Percentiles rank a stretch among this genome's conserved stretches.
Conservation (phyloP, 108 stramenopile genomes). For the Cyclotella atomus region DNA sequence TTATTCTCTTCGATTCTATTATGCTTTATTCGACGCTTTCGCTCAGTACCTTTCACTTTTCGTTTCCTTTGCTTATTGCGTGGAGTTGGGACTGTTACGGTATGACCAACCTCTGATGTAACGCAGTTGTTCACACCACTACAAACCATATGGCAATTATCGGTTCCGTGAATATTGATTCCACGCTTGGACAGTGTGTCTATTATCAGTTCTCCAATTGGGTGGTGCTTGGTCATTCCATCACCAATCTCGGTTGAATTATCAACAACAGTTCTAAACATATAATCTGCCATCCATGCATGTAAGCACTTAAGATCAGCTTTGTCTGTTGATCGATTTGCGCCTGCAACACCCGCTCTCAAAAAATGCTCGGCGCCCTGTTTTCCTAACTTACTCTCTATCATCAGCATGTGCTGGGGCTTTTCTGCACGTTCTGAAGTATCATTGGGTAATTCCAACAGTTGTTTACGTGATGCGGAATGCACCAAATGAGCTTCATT, state of each 20-base stretch:
- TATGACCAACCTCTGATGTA: neutral
- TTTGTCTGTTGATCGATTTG: constrained; percentile 19
- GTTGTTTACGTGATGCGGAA: constrained; percentile 22
- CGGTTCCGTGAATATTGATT: constrained; percentile 37
- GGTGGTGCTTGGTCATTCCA: constrained; percentile 6
- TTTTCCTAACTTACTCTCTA: constrained; percentile 37
- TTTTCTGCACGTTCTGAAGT: neutral
- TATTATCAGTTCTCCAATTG: constrained; percentile 32
- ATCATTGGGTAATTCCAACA: neutral
- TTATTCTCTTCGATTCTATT: neutral
- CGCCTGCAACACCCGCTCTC: constrained; percentile 42
- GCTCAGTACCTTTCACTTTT: constrained; percentile 15
- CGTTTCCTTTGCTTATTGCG: constrained; percentile 49
- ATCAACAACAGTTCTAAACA: constrained; percentile 23
- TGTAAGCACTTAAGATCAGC: constrained; percentile 52
- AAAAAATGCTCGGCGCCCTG: constrained; percentile 30
- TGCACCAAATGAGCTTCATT: constrained; percentile 35
- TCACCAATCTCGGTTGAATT: neutral
- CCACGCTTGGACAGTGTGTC: constrained; percentile 18
- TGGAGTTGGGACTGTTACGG: constrained; percentile 35
- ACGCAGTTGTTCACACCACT: constrained; percentile 16
- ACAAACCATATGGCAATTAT: constrained; percentile 35
- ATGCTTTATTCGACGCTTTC: constrained; percentile 8
- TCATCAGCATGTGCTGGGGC: constrained; percentile 1
- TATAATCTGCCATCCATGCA: constrained; percentile 52